These are phyloP conservation scores for Lathyrus tuberosus DNA, from an alignment of 306 rosid species.

Conservation along the genomic window DNA sequence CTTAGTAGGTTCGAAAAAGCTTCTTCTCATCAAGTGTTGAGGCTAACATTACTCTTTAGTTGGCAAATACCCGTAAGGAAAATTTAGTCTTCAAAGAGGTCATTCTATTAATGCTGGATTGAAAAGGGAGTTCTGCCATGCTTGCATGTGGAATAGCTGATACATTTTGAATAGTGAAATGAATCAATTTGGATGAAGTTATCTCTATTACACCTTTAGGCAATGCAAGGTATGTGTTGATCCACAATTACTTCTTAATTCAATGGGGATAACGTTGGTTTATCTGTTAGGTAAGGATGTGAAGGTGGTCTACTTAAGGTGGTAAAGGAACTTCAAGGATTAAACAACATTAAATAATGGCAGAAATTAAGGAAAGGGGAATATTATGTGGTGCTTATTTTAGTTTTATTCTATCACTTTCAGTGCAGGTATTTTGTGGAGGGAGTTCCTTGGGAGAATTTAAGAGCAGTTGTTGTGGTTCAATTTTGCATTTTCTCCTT, in stretches of 20 bases:
- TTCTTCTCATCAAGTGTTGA: constrained; percentile 4
- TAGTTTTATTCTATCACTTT: neutral
- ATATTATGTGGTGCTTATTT: constrained; percentile 1
- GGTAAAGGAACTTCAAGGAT: constrained; percentile 16
- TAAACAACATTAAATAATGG: neutral
- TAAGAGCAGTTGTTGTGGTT: constrained; percentile 8
- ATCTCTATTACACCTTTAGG: constrained; percentile 4
- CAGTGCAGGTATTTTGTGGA: constrained; percentile 11
- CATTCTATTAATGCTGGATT: constrained; percentile 13
- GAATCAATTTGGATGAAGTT: constrained; percentile 9
- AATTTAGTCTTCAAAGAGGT: constrained; percentile 22
- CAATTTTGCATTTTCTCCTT: constrained; percentile 16
- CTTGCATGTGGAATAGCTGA: constrained; percentile 1
- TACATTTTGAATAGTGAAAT: constrained; percentile 6
- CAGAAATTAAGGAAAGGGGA: neutral
- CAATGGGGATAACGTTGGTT: constrained; percentile 5
- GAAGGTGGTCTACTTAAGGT: neutral
- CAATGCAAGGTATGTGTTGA: constrained; percentile 26
- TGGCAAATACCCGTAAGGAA: constrained; percentile 18
- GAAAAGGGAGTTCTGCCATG: constrained; percentile 7
- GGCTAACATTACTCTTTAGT: constrained; percentile 1
- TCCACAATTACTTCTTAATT: constrained; percentile 20
- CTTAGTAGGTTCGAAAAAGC: neutral
- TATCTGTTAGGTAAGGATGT: constrained; percentile 7
- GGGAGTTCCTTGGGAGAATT: neutral